Conservation (phyloP, 768 basidiomycete genomes). For the Termitomyces sp. region DNA sequence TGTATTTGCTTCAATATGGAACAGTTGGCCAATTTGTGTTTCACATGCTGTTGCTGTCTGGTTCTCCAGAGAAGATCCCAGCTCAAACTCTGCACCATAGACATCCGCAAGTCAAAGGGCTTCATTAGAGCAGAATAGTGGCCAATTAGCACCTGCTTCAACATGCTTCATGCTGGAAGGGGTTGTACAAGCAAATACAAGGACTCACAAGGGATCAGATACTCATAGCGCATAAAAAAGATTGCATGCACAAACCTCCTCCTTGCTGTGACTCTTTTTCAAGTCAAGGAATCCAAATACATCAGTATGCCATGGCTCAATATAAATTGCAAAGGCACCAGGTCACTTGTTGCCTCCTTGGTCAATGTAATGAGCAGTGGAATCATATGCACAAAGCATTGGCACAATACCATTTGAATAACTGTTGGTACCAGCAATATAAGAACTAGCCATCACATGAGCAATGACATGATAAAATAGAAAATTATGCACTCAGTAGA, state of each 20-base stretch:
- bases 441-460: constrained; percentile 54
- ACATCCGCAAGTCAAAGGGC: constrained; percentile 88
- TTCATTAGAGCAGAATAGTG: constrained; percentile 97
- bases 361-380: constrained; percentile 97
- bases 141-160: constrained; percentile 85
- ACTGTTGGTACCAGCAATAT: constrained; percentile 98
- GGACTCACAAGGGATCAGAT: constrained; percentile 84
- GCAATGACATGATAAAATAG: not conserved
- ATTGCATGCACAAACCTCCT: constrained; percentile 93
- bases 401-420: constrained; percentile 99
- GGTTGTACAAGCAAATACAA: not conserved
- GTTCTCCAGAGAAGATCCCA: no score
- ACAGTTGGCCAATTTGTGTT: no score
- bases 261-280: constrained; percentile 98
- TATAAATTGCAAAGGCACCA: constrained; percentile 96
- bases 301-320: constrained; percentile 99
- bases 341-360: constrained; percentile 99
- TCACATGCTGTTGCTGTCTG: no score
- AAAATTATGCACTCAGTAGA: constrained; percentile 71
- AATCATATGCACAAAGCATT: constrained; percentile 97
- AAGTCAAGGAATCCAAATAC: constrained; percentile 97
- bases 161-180: constrained; percentile 88
- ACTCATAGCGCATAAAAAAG: constrained; percentile 99
- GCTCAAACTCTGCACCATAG: constrained; percentile 86
- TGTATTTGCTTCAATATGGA: no score